phyloP scores from a whole-genome alignment of 768 basidiomycete species.

The Pleurotus sapidus region DNA sequence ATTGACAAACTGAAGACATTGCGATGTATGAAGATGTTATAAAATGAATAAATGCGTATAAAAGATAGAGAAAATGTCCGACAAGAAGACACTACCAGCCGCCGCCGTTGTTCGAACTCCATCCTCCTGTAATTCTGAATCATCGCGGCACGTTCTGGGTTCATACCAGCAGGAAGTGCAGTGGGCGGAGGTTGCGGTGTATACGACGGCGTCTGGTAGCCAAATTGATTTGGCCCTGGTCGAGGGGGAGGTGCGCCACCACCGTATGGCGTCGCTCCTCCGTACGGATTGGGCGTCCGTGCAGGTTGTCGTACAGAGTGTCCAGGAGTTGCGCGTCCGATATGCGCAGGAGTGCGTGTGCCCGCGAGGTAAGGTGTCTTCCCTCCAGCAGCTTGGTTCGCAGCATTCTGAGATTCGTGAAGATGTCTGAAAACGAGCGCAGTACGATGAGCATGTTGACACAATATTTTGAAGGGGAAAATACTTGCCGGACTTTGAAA shows the following conservation, averaged over 20 bases:
- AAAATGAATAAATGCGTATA: constrained; percentile 15
- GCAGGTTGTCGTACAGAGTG: constrained; percentile 72
- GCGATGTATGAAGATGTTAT: constrained; percentile 9
- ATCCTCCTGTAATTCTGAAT: constrained; percentile 47
- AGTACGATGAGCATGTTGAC: constrained; percentile 1
- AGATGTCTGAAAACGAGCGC: constrained; percentile 51
- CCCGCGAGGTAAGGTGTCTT: constrained; percentile 82
- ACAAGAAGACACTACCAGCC: neutral
- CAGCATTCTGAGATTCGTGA: constrained; percentile 69
- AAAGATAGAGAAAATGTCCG: constrained; percentile 10
- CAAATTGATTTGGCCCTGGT: constrained; percentile 32
- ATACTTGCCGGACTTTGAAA: constrained; percentile 80
- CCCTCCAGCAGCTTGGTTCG: constrained; percentile 51
- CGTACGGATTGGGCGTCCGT: constrained; percentile 82
- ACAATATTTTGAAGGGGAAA: neutral
- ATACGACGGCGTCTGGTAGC: constrained; percentile 49
- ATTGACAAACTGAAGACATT: constrained; percentile 3
- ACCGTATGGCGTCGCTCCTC: constrained; percentile 33
- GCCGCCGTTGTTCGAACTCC: constrained; percentile 21
- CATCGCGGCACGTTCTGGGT: constrained; percentile 65
- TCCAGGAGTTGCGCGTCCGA: constrained; percentile 78
- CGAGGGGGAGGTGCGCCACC: constrained; percentile 38
- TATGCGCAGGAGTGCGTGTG: constrained; percentile 68
- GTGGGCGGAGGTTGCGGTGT: constrained; percentile 36
- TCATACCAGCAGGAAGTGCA: constrained; percentile 55